Conservation (phyloP, 2,329 filamentous ascomycete genomes). For the Fusarium decemcellulare region DNA sequence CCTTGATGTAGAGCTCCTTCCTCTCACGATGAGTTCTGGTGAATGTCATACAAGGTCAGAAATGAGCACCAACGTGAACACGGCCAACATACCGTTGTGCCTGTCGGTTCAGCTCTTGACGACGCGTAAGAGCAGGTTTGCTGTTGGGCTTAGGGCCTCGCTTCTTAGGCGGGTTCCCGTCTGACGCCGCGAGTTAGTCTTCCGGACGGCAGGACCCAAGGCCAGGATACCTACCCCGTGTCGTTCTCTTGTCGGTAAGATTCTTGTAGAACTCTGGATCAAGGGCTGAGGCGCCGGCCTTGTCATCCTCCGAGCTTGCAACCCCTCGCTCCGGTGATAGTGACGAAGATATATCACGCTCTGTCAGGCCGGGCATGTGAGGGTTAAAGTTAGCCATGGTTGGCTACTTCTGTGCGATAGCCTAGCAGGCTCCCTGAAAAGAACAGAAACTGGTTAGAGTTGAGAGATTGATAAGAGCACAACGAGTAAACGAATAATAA, state of each 20-base stretch:
- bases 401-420: slow-evolving; percentile 20
- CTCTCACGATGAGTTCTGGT: slow-evolving; percentile 93
- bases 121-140: slow-evolving; percentile 91
- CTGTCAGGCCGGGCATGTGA: slow-evolving; percentile 33
- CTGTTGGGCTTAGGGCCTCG: slow-evolving; percentile 96
- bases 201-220: neutral
- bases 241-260: slow-evolving; percentile 80
- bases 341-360: slow-evolving; percentile 62
- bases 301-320: slow-evolving; percentile 52
- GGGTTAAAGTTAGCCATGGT: slow-evolving; percentile 42
- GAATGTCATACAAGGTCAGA: slow-evolving; percentile 23
- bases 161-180: slow-evolving; percentile 89
- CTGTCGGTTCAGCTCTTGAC: slow-evolving; percentile 95
- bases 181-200: slow-evolving; percentile 59
- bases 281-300: slow-evolving; percentile 59
- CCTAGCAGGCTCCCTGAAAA: neutral
- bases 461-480: neutral
- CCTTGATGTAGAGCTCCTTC: slow-evolving; percentile 96
- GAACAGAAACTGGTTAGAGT: neutral
- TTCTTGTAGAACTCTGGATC: slow-evolving; percentile 76
- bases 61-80: neutral
- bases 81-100: slow-evolving; percentile 81
- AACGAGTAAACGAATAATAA: slow-evolving; percentile 13
- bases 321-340: slow-evolving; percentile 57
- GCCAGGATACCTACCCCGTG: slow-evolving; percentile 71